A percentile compares a stretch with the other conserved stretches of the same genome.
phyloP scores from a whole-genome alignment of 2,329 filamentous ascomycete genomes.

The Biscogniauxia marginata region DNA sequence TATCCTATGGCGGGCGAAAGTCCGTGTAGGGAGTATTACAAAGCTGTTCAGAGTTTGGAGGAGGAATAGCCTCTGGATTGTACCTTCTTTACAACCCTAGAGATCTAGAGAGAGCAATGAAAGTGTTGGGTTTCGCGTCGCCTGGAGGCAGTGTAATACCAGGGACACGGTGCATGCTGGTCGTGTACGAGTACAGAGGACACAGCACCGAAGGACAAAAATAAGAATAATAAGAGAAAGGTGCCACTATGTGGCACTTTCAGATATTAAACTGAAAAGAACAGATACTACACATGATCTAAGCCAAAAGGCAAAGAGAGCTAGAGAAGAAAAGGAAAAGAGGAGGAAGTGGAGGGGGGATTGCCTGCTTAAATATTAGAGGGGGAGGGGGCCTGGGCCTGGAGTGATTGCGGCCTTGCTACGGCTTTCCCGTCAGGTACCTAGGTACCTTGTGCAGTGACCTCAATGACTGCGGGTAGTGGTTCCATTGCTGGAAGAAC shows the following conservation, averaged over 20 bases:
- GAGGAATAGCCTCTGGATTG: too few relatives aligned
- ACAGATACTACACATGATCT: constrained; percentile 94
- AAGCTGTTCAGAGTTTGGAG: too few relatives aligned
- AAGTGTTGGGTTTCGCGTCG: constrained; percentile 53
- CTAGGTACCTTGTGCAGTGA: background rate
- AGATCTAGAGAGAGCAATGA: constrained; percentile 53
- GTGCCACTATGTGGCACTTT: constrained; percentile 65
- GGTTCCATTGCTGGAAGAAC: background rate
- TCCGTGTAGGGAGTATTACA: too few relatives aligned
- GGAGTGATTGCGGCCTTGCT: background rate
- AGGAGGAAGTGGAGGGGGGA: background rate
- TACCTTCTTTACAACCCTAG: constrained; percentile 53
- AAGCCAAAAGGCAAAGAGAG: constrained; percentile 52
- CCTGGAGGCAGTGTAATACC: constrained; percentile 70
- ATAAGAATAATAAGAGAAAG: constrained; percentile 76
- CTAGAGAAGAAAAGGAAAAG: constrained; percentile 41
- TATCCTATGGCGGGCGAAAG: too few relatives aligned
- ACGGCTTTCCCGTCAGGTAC: too few relatives aligned
- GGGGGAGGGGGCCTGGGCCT: too few relatives aligned
- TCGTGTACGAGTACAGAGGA: constrained; percentile 70
- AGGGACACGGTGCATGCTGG: constrained; percentile 62
- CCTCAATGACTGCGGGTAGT: too few relatives aligned
- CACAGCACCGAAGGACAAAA: constrained; percentile 55
- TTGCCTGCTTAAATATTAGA: background rate
- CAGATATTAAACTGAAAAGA: constrained; percentile 95